Evolutionary conservation across 345 rosid species (phyloP), one percentile per base, ranked within the genome.

Genomic region (Cardamine chenopodiifolia): DNA sequence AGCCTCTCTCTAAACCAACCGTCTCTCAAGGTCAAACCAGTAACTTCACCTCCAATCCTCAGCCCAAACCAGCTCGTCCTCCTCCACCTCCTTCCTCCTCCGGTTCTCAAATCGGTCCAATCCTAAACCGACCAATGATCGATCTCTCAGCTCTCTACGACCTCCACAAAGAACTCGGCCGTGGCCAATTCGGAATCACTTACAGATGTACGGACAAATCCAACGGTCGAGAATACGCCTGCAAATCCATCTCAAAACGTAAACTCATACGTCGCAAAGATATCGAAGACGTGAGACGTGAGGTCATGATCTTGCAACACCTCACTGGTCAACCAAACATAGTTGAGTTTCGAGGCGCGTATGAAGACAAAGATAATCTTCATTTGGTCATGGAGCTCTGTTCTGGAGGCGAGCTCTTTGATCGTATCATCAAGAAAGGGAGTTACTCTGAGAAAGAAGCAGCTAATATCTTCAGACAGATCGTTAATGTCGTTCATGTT

Each of bases 391-490:
- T 91, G 97, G 98, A 94, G 86, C 82, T 94, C 12, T 94, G 98
- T 73, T 87, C 92, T 4, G 97, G 99, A 14, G 97, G 99, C 8
- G 99, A 95, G 84, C 91, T 95, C 13, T 92, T 92, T 62, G 97
- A 92, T 79, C 80, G 97, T 81, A 90, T 95, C 13, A 87, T 81
- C 29, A 82, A 85, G 20, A 92, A 80, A 79, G 89, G 96, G 60
- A 81, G 78, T 56, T 95, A 90, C 62, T 85, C 97, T 0, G 97
- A 95, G 81, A 81, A 79, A 62, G 92, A 87, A 80, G 99, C 99
- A 17, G 90, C 93, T 44, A 74, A 62, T 17, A 84, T 95, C 57
- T 80, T 82, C 45, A 77, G 92, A 82, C 90, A 92, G 84, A 83
- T 92, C 34, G 87, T 92, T 68, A 92, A 89, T 72, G 93, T 92